Evolutionary conservation across 176 grass and related monocot species (phyloP), one percentile per base, ranked within the genome.

Genomic region (Oryza glaberrima): DNA sequence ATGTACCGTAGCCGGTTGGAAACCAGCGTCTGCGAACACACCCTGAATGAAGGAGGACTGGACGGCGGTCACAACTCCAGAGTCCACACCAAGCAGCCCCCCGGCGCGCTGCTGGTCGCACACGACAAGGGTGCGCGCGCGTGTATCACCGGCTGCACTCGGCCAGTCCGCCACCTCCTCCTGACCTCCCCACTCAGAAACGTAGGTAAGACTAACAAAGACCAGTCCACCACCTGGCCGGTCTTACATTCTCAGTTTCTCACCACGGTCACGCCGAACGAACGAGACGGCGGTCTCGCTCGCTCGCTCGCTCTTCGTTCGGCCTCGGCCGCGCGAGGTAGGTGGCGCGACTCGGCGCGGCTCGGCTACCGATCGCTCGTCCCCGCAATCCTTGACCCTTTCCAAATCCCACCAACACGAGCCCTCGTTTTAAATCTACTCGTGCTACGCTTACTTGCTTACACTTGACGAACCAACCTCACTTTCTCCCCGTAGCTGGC

Each of bases 331-430:
- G 36, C 5, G 32, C 74, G 30, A 30, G 67, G 61, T 46, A 46
- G 77, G 61, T 65, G 35, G 30, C 30, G 34, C 75, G 11, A 77
- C 76, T 14, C 56, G 52, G 52, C 52, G 52, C 19, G 73, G 28
- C 75, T 2, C 11, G 9, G 23, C 4, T n/a, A 58, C 54, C 52
- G 16, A 7, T 56, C 5, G 4, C 5, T 1, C 13, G 65, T 67
- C 47, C 25, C 73, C 35, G 75, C 11, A 5, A 63, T 25, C 6
- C 54, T 63, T 77, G 75, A 63, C 75, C 75, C 0, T 41, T 72
- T 72, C 70, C 20, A 12, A 45, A 14, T 44, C 40, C 69, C 19
- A 41, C 20, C 17, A 67, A 67, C 28, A 15, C 28, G 5, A 34
- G 25, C 64, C 52, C 51, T 17, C 14, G 16, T 36, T 54, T 54